These are phyloP conservation scores for Solanum ossicruentum DNA, from an alignment of 257 asterid genomes.

Conservation along the genomic window DNA sequence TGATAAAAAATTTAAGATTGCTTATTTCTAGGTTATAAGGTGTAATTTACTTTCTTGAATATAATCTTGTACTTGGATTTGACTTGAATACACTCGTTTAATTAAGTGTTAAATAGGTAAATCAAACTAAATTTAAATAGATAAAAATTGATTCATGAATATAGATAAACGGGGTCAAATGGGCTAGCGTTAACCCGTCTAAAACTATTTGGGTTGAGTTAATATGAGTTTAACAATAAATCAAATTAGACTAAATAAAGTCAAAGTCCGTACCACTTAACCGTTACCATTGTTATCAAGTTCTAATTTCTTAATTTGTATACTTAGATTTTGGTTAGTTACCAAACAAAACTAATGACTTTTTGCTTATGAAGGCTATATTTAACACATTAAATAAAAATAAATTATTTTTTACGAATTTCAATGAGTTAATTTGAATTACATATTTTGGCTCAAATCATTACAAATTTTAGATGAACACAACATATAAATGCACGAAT, in stretches of 20 bases:
- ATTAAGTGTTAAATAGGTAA: background rate
- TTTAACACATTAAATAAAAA: background rate
- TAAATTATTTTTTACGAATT: background rate
- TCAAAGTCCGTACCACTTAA: background rate
- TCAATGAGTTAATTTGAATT: background rate
- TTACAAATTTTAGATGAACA: background rate
- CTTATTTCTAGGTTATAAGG: background rate
- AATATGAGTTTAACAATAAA: background rate
- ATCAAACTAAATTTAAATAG: background rate
- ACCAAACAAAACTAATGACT: background rate
- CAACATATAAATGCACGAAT: background rate
- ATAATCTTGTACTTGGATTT: background rate
- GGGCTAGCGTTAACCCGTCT: background rate
- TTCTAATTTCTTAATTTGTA: background rate
- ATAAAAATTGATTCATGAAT: too few relatives aligned
- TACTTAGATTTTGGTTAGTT: background rate
- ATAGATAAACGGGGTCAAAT: background rate
- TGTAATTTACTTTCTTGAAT: background rate
- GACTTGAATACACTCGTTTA: background rate
- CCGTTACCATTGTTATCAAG: background rate
- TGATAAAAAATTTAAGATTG: background rate
- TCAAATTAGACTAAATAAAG: background rate
- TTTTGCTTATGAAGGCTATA: background rate
- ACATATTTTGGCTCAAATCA: background rate
- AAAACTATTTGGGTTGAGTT: background rate